Evolutionary conservation across 2,329 filamentous ascomycete genomes (phyloP), one percentile per base, ranked within the genome.

Genomic region (Ramularia endophylla): DNA sequence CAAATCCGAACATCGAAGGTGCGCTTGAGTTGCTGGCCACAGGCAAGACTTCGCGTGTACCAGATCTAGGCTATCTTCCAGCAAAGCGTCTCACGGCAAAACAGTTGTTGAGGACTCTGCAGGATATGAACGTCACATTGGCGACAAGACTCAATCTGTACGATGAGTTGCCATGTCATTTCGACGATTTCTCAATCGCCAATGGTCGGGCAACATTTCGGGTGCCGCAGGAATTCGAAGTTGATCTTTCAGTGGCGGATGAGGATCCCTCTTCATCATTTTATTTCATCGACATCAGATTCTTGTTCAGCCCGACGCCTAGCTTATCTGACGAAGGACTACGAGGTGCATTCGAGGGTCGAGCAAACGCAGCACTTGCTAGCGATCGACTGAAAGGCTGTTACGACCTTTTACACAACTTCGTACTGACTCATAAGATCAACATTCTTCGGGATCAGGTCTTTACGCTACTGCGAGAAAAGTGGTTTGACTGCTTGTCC

Each of bases 231-330:
- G 90, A 97, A 62, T 95, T 95, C 55, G 90, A 97, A 62, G 78
- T 97, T 15, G 92, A 97, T 60, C 75, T 98, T 38, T 89, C 88
- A 1, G 85, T 97, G 48, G 87, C 85, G 13, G 84, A 89, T 53
- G 89, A 97, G 58, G 83, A 92, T 51, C 78, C 81, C 13, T 72
- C 80, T 22, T 83, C 85, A 40, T 89, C 94, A 55, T 94, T 94
- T 59, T 95, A 85, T 73, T 95, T 97, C 59, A 85, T 97, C 47
- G 89, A 97, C 62, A 81, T 97, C 55, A 80, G 89, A 44, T 88
- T 94, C 54, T 69, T 81, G 11, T 98, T 94, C 61, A 73, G 70
- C 7, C 90, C 90, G 6, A 69, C 74, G 0, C 74, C 84, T 0
- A 65, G 53, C 4, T 56, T 94, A 6, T 72, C 83, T 0, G 65